Conservation (phyloP, 768 basidiomycete genomes). For the Lactarius hengduanensis region DNA sequence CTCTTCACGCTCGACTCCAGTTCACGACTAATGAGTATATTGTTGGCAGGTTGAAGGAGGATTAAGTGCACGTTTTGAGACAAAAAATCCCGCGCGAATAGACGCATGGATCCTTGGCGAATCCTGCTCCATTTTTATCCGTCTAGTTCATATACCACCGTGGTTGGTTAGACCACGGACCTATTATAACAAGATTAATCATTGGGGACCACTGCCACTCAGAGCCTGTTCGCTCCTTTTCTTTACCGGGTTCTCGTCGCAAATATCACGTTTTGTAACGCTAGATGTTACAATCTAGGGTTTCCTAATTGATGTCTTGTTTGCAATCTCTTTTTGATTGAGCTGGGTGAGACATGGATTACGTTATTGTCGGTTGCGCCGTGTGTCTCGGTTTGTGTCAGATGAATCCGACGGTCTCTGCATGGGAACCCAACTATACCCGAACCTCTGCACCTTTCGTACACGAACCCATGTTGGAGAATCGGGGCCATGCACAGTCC, state of each 20-base stretch:
- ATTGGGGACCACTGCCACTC: conserved; percentile 9
- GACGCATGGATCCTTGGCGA: conserved; percentile 2
- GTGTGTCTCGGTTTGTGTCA: background rate
- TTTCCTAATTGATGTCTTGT: conserved; percentile 6
- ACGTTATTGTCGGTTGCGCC: conserved; percentile 11
- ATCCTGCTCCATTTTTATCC: conserved; percentile 20
- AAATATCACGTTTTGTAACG: conserved; percentile 17
- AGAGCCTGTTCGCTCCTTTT: conserved; percentile 24
- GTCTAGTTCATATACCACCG: conserved; percentile 28
- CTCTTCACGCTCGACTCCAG: background rate
- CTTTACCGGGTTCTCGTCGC: conserved; percentile 15
- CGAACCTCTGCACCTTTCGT: conserved; percentile 21
- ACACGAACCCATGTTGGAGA: conserved; percentile 26
- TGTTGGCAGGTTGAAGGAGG: conserved; percentile 21
- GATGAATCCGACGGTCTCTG: background rate
- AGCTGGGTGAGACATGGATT: conserved; percentile 2
- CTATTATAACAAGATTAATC: conserved; percentile 19
- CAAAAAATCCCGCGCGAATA: background rate
- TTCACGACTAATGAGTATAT: background rate
- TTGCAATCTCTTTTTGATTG: background rate
- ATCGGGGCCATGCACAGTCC: conserved; percentile 14
- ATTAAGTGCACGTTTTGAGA: conserved; percentile 17
- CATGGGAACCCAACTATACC: conserved; percentile 1
- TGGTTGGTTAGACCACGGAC: conserved; percentile 16
- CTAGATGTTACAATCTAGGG: conserved; percentile 20